Conservation (phyloP, 2,329 filamentous ascomycete genomes). For the Pseudogymnoascus sp. region DNA sequence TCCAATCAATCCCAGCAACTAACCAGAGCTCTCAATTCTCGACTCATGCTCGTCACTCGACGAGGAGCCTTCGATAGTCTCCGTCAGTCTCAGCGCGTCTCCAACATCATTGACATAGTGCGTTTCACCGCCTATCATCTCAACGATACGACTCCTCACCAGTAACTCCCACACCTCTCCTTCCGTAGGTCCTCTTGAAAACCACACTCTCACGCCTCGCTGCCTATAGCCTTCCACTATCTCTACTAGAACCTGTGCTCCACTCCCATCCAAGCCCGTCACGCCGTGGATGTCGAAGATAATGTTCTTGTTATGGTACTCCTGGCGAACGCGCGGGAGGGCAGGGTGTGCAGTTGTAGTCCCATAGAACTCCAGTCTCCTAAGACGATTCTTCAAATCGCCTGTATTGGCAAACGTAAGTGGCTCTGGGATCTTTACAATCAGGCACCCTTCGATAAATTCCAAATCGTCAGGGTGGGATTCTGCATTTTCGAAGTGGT, state of each 20-base stretch:
- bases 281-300: constrained; percentile 99
- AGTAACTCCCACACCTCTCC: constrained; percentile 57
- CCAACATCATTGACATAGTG: constrained; percentile 81
- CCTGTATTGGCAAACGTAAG: constrained; percentile 96
- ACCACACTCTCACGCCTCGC: constrained; percentile 70
- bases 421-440: constrained; percentile 96
- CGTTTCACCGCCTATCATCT: constrained; percentile 66
- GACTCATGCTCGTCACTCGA: background rate
- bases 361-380: constrained; percentile 85
- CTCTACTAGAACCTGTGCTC: constrained; percentile 83
- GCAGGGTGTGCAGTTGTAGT: constrained; percentile 79
- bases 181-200: constrained; percentile 48
- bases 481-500: constrained; percentile 80
- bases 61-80: constrained; percentile 46
- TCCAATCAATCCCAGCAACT: background rate
- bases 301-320: constrained; percentile 83
- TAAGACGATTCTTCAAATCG: constrained; percentile 75
- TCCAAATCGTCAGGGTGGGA: constrained; percentile 67
- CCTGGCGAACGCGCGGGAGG: constrained; percentile 67
- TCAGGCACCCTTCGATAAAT: constrained; percentile 84
- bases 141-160: constrained; percentile 74
- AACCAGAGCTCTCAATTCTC: constrained; percentile 1
- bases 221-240: constrained; percentile 79
- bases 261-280: constrained; percentile 86
- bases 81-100: constrained; percentile 75